Evolutionary conservation across 2,329 filamentous ascomycete genomes (phyloP), one percentile per base, ranked within the genome.

Genomic region (Ascomycota sp.): DNA sequence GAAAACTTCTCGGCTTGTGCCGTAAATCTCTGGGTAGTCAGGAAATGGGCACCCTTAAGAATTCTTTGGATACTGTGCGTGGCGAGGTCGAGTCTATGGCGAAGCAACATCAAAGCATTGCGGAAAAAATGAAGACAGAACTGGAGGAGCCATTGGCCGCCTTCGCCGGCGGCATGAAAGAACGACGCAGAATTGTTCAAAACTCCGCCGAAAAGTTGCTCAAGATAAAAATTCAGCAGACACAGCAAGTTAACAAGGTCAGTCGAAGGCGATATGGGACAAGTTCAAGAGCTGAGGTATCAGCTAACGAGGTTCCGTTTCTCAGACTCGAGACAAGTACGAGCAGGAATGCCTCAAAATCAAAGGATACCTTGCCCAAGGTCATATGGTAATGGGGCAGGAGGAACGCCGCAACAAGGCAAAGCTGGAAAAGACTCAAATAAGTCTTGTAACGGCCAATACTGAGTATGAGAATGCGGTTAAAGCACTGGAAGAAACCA

Each of bases 361-460:
- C 51, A 98, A 98, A 55, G 89, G 89, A 24, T 98, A 98, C 47
- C 69, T 98, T 4, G 89, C 91, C 4, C 89, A 98, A 53, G 89
- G 89, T 8, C 91, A 98, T 50, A 98, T 98, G 89, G 89, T 98
- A 33, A 98, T 98, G 89, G 89, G 89, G 10, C 89, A 98, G 43
- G 89, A 98, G 50, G 89, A 98, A 58, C 73, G 89, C 20, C 94
- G 93, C 57, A 98, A 98, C 54, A 98, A 98, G 57, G 85, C 86
- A 15, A 95, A 93, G 55, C 67, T 98, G 26, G 89, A 98, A 53
- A 98, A 98, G 65, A 95, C 89, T 2, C 89, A 98, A 50, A 89
- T 94, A 43, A 91, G 85, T 44, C 67, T 98, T 34, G 85, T 85
- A 1, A 74, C 75, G 7, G 85, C 85, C 35, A 95, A 91, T 53